Base-by-base conservation (phyloP, 495 filamentous ascomycete species). In the Tuber umbilicatum region DNA sequence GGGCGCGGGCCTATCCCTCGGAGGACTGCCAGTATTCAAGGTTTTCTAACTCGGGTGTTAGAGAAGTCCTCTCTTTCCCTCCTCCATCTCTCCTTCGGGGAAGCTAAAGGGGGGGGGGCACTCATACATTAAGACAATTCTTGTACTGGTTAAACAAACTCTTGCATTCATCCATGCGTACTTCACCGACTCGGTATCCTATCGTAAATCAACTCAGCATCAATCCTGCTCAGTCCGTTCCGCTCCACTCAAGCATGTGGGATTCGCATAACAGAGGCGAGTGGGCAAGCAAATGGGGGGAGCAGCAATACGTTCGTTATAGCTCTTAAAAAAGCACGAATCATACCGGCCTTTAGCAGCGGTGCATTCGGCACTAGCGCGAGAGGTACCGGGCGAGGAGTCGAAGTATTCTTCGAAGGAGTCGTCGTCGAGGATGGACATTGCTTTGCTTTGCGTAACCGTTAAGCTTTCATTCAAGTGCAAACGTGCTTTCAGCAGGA, bases 341-440 rank as follows among this genome's bases (percentile, higher is more conserved):
- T 79, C 69, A 45, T 79, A 79, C 14, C 77, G 75, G 17, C 75
- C 75, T 55, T 79, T 79, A 55, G 64, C 55, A 31, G 40, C 71
- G 16, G 55, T 71, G 72, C 77, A 79, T 17, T 64, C 27, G 19
- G 55, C 55, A 17, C 31, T 17, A 35, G 27, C 27, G 4, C 17
- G 55, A 14, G 72, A 74, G 27, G 41, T 70, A 1, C 60, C 41
- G 6, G 75, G 64, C 16, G 77, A 79, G 7, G 50, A 42, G 69
- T 72, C 76, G 31, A 79, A 79, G 69, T 79, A 79, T 38, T 73
- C 78, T 17, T 79, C 72, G 39, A 78, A 79, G 23, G 77, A 79
- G n/a, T 79, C 77, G 55, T 78, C 72, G 80, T 83, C 41, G 74
- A 84, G 73, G 80, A 79, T 74, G 78, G 83, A 82, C 82, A 75